Conservation (phyloP, 2,329 filamentous ascomycete genomes). For the Lasiodiplodia theobromae region DNA sequence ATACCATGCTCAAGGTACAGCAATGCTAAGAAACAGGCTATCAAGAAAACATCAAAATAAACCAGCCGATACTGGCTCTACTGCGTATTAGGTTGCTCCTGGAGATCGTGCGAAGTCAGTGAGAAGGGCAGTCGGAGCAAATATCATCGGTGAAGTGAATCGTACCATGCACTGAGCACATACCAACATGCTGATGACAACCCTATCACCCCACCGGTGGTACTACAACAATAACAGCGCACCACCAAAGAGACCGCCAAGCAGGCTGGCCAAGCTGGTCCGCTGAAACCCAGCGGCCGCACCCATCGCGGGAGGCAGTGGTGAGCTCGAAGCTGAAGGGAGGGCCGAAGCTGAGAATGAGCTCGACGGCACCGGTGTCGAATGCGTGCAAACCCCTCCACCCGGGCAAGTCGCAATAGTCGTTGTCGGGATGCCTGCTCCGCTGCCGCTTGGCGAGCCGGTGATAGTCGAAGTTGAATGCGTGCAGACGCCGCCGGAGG, state of each 20-base stretch:
- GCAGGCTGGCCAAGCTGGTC: background rate
- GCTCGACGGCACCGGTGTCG: background rate
- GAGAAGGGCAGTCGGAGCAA: background rate
- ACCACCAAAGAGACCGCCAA: background rate
- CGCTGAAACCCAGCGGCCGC: background rate
- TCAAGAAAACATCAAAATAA: background rate
- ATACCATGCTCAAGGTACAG: background rate
- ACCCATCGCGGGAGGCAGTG: background rate
- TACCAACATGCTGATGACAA: background rate
- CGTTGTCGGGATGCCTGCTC: background rate
- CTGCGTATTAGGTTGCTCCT: background rate
- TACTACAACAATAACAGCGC: background rate
- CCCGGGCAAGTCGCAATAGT: constrained; percentile 8
- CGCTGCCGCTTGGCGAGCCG: background rate
- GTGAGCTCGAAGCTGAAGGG: background rate
- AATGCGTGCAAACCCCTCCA: background rate
- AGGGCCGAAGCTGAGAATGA: background rate
- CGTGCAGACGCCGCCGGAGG: constrained; percentile 2
- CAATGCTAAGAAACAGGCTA: background rate
- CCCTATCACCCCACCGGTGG: background rate
- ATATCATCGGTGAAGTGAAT: background rate
- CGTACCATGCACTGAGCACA: background rate
- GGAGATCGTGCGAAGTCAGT: background rate
- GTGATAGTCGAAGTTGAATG: constrained; percentile 1
- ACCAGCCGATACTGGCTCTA: background rate